phyloP scores from a whole-genome alignment of 352 stramenopile species.

The Globisporangium nunn region DNA sequence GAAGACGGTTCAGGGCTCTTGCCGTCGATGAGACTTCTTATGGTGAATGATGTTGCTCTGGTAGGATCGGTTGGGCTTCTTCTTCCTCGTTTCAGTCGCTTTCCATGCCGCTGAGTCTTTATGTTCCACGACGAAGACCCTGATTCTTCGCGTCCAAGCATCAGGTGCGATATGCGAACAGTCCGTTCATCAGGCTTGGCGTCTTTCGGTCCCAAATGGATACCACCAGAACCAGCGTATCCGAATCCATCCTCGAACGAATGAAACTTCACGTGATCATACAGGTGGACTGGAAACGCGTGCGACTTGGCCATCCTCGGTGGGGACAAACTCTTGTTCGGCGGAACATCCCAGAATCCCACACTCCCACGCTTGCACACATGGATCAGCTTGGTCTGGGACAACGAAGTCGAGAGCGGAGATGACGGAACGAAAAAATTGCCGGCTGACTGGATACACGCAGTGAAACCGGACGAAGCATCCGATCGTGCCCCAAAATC shows the following conservation, averaged over 20 bases:
- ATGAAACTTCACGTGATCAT: conserved; percentile 24
- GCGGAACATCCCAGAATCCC: conserved; percentile 43
- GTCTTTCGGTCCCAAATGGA: not conserved
- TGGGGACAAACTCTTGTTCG: conserved; percentile 15
- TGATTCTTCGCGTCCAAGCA: conserved; percentile 31
- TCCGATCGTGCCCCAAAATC: conserved; percentile 2
- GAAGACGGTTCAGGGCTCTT: conserved; percentile 13
- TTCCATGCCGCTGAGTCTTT: conserved; percentile 19
- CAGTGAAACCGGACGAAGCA: conserved; percentile 33
- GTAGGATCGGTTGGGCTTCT: conserved; percentile 4
- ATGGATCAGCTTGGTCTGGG: conserved; percentile 32
- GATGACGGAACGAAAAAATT: conserved; percentile 14
- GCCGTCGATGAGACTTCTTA: not conserved
- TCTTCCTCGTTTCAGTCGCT: conserved; percentile 16
- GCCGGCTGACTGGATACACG: conserved; percentile 25
- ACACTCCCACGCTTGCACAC: conserved; percentile 48
- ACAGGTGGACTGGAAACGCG: conserved; percentile 10
- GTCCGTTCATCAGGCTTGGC: not conserved
- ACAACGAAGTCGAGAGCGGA: conserved; percentile 4
- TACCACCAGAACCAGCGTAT: not conserved
- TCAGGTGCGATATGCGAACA: conserved; percentile 32
- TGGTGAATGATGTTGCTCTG: not conserved
- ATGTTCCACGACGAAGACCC: conserved; percentile 26
- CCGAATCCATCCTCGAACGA: conserved; percentile 22
- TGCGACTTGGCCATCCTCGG: conserved; percentile 13